Conservation (phyloP, 2,329 filamentous ascomycete species). For the Sodiomyces alkalinus region DNA sequence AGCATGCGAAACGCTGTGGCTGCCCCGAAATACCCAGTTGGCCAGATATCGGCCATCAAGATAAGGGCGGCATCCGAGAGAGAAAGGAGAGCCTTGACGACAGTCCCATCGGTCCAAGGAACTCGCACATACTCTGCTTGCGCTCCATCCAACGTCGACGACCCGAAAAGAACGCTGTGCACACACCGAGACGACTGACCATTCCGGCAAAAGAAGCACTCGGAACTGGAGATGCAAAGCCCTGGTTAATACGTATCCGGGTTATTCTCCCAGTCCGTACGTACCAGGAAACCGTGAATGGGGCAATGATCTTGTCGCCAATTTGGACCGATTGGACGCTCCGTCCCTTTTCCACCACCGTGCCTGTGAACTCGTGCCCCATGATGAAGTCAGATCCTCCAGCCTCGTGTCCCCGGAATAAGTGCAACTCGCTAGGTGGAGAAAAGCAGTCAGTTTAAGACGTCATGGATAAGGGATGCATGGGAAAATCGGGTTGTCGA, state of each 20-base stretch:
- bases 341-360: conserved; percentile 50
- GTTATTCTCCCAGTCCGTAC: conserved; percentile 13
- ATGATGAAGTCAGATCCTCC: conserved; percentile 48
- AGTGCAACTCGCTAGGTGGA: conserved; percentile 57
- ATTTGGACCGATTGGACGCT: conserved; percentile 52
- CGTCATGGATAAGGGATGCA: conserved; percentile 1
- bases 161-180: conserved; percentile 57
- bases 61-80: conserved; percentile 63
- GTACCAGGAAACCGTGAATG: conserved; percentile 71
- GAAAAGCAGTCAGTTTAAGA: conserved; percentile 1
- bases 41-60: conserved; percentile 89
- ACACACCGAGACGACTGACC: conserved; percentile 66
- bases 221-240: conserved; percentile 26
- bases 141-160: conserved; percentile 51
- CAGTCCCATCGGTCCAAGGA: conserved; percentile 66
- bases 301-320: conserved; percentile 67
- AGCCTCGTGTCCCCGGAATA: conserved; percentile 68
- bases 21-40: conserved; percentile 72
- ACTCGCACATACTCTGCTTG: conserved; percentile 76
- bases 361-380: conserved; percentile 82
- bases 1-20: conserved; percentile 59
- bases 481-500: conserved; percentile 18
- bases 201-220: conserved; percentile 74
- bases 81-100: conserved; percentile 51
- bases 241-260: not conserved